phyloP scores from a whole-genome alignment of 495 filamentous ascomycete genomes.

The Aspergillus hancockii region DNA sequence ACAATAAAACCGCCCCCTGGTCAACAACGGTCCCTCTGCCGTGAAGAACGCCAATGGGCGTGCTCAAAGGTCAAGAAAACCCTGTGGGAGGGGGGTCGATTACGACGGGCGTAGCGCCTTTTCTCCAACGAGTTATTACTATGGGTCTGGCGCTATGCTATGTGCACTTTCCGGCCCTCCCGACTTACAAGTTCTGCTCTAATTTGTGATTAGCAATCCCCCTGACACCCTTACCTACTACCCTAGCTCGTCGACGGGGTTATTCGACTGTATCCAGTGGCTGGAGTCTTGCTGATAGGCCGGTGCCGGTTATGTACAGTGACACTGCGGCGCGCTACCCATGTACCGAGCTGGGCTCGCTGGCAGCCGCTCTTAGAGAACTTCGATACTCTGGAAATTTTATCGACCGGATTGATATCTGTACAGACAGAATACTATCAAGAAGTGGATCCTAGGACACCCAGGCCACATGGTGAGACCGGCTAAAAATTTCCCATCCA shows the following conservation, averaged over 20 bases:
- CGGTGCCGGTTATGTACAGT: slow-evolving; percentile 3
- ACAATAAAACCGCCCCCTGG: slow-evolving; percentile 7
- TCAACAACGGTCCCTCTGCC: slow-evolving; percentile 5
- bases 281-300: slow-evolving; percentile 4
- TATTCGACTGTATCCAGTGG: slow-evolving; percentile 9
- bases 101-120: slow-evolving; percentile 12
- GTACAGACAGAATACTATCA: slow-evolving; percentile 3
- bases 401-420: background rate
- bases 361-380: background rate
- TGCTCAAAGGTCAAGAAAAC: slow-evolving; percentile 1
- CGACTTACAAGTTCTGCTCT: slow-evolving; percentile 23
- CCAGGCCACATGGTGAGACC: slow-evolving; percentile 22
- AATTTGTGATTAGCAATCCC: slow-evolving; percentile 21
- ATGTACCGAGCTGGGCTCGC: background rate
- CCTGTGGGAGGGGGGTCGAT: slow-evolving; percentile 4
- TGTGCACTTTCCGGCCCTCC: slow-evolving; percentile 25
- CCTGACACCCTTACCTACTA: slow-evolving; percentile 9
- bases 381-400: background rate
- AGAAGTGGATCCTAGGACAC: slow-evolving; percentile 14
- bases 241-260: slow-evolving; percentile 10
- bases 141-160: slow-evolving; percentile 26
- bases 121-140: slow-evolving; percentile 23
- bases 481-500: background rate
- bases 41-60: slow-evolving; percentile 15
- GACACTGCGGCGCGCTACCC: background rate